These are phyloP conservation scores for Zygosaccharomyces pseudorouxii DNA, from an alignment of 805 yeast species.

Conservation along the genomic window DNA sequence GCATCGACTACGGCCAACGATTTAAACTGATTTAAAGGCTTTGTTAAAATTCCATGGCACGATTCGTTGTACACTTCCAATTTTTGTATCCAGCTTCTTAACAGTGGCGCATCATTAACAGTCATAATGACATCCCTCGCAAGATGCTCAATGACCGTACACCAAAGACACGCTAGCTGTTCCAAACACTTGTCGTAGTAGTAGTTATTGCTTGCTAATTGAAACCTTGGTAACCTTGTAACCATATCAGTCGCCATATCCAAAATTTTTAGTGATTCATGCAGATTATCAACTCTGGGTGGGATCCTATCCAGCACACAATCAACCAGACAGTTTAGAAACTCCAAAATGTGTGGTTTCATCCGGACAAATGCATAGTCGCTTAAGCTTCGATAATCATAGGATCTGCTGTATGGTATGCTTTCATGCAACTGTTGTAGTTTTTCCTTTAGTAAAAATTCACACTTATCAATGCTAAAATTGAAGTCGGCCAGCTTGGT, in stretches of 20 bases:
- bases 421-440: slow-evolving; percentile 21
- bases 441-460: slow-evolving; percentile 21
- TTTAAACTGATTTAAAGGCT: slow-evolving; percentile 27
- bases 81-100: slow-evolving; percentile 21
- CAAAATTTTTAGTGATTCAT: slow-evolving; percentile 28
- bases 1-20: slow-evolving; percentile 16
- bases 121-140: slow-evolving; percentile 21
- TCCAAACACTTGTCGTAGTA: slow-evolving; percentile 36
- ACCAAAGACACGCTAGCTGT: slow-evolving; percentile 34
- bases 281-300: slow-evolving; percentile 27
- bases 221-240: slow-evolving; percentile 31
- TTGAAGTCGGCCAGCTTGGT: slow-evolving; percentile 14
- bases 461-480: slow-evolving; percentile 25
- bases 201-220: slow-evolving; percentile 34
- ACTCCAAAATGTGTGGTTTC: slow-evolving; percentile 31
- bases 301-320: slow-evolving; percentile 33
- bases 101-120: slow-evolving; percentile 17
- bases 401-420: slow-evolving; percentile 31
- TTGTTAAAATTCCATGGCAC: slow-evolving; percentile 23
- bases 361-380: slow-evolving; percentile 37
- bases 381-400: slow-evolving; percentile 20
- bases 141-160: slow-evolving; percentile 29
- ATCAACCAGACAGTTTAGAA: slow-evolving; percentile 34
- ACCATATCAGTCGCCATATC: slow-evolving; percentile 30
- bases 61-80: slow-evolving; percentile 25